A percentile compares a stretch with the other conserved stretches of the same genome.
Conservation (phyloP, 73 alveolate genomes). For the Paramecium pentaurelia region DNA sequence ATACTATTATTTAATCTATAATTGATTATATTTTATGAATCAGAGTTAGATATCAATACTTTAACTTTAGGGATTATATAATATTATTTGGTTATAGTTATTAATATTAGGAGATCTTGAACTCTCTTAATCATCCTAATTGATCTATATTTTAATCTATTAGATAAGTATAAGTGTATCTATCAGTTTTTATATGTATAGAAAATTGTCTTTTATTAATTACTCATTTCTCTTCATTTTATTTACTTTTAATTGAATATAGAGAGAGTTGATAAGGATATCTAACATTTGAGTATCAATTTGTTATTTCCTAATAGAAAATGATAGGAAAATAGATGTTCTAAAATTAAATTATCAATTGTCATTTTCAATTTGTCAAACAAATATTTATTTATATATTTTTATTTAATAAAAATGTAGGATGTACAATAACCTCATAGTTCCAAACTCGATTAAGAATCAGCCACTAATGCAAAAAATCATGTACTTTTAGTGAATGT, state of each 20-base stretch:
- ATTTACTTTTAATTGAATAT: background rate
- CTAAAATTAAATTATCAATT: background rate
- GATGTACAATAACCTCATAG: constrained; percentile 1
- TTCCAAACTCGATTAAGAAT: constrained; percentile 22
- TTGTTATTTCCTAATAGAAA: background rate
- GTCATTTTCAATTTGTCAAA: background rate
- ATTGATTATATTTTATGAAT: too few relatives aligned
- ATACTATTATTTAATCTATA: too few relatives aligned
- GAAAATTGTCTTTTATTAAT: background rate
- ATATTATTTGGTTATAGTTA: background rate
- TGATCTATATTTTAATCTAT: too few relatives aligned
- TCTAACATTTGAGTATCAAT: background rate
- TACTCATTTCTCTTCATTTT: background rate
- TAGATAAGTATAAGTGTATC: too few relatives aligned
- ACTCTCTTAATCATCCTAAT: background rate
- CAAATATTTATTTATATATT: background rate
- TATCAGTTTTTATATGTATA: background rate
- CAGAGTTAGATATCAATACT: too few relatives aligned
- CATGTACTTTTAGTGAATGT: constrained; percentile 17
- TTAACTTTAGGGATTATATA: background rate
- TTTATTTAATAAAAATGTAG: background rate
- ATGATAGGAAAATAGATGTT: background rate
- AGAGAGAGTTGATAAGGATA: background rate
- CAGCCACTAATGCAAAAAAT: constrained; percentile 47
- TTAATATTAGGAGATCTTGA: constrained; percentile 3